These are phyloP conservation scores for Spizellomyces punctatus DNA, from an alignment of 192 early-diverging fungal genomes.

Conservation along the genomic window DNA sequence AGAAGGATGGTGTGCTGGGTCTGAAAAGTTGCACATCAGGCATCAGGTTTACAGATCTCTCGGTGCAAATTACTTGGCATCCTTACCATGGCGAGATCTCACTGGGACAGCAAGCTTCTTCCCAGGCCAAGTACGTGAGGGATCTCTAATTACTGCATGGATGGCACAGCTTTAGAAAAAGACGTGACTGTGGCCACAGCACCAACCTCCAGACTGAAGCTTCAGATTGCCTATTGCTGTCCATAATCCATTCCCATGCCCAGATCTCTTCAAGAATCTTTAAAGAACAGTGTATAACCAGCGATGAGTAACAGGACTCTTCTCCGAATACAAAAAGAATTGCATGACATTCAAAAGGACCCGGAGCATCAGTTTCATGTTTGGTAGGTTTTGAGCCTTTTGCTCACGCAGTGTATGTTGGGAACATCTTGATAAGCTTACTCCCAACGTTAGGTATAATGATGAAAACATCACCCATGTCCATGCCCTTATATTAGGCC, in stretches of 20 bases:
- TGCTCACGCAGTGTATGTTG: background rate
- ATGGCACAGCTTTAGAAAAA: no score
- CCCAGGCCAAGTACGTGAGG: no score
- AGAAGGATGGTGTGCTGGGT: slow-evolving; percentile 11
- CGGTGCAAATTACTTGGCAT: no score
- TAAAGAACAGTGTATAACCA: background rate
- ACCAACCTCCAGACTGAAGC: no score
- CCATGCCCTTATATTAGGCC: slow-evolving; percentile 65
- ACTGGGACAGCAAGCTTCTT: no score
- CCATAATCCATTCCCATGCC: no score
- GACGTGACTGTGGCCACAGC: no score
- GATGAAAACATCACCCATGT: slow-evolving; percentile 65
- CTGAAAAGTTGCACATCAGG: background rate
- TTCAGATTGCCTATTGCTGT: no score
- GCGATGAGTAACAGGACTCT: slow-evolving; percentile 33
- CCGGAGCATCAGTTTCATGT: slow-evolving; percentile 39
- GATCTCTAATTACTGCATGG: no score
- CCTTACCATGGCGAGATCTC: no score
- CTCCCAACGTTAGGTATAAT: slow-evolving; percentile 18
- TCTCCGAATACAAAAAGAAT: slow-evolving; percentile 44
- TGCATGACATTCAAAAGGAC: slow-evolving; percentile 31
- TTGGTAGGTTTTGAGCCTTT: background rate
- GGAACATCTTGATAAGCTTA: background rate
- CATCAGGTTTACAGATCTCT: no score
- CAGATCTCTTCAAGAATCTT: no score